Evolutionary conservation across 2,329 filamentous ascomycete genomes (phyloP), one percentile per base, ranked within the genome.

Genomic region (Arthrobotrys entomopaga): DNA sequence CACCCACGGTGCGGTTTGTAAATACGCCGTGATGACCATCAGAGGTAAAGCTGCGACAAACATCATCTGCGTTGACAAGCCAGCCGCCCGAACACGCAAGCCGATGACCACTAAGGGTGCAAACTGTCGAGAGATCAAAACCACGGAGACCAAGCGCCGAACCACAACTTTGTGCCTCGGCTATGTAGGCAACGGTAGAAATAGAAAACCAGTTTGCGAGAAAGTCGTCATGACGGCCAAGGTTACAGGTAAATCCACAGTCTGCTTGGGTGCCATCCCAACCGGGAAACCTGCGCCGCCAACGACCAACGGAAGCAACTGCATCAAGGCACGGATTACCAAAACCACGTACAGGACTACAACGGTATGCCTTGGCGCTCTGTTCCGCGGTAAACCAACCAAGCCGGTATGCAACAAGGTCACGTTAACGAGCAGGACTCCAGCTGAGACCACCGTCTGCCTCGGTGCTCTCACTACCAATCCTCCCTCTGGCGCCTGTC

Each of bases 121-220:
- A 13, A 50, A 50, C 7, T 19, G 20, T 19, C 11, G 5, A 50
- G n/a, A n/a, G 46, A 22, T 22, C 1, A 40, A n/a, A 10, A 40
- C 11, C 29, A 38, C 24, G 24, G 15, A 22, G 10, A 53, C 49
- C 7, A 26, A 11, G 4, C 5, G 16, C 52, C 8, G 40, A 38
- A 38, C 13, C 7, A 53, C 49, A 26, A 26, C 49, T 13, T 15
- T 53, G 3, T 53, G 49, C 22, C 49, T 29, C 8, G 22, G 49
- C 24, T 24, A 53, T 15, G 29, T 15, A 11, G 49, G 22, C 22
- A 6, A 19, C 42, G 42, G 42, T 46, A 46, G 16, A 19, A 15
- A 19, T 46, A 46, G 15, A n/a, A 53, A 53, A 26, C 24, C 19
- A 11, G 20, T 29, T 53, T 53, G 49, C 49, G 13, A 29, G 49